These are phyloP conservation scores for Ogataea henricii DNA, from an alignment of 805 yeast species.

Conservation along the genomic window DNA sequence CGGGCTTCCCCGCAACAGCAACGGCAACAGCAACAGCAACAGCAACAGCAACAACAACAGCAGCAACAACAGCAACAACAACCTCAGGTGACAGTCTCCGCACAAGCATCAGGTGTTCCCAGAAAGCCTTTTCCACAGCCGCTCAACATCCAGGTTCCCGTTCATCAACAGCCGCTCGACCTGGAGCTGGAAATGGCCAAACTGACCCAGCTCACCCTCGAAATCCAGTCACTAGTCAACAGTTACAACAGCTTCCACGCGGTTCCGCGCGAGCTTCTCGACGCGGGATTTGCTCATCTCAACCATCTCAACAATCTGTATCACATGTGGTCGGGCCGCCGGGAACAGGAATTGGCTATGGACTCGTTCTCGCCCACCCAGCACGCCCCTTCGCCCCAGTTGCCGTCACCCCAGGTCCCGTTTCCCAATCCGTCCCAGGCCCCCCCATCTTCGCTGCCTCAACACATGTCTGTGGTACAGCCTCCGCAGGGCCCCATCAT, in stretches of 20 bases:
- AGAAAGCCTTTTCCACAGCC: neutral
- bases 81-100: no score
- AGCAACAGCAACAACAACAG: constrained; percentile 3
- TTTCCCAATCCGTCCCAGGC: constrained; percentile 5
- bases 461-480: neutral
- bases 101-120: constrained; percentile 7
- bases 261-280: constrained; percentile 23
- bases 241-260: constrained; percentile 11
- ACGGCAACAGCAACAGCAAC: constrained; percentile 11
- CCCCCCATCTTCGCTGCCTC: no score
- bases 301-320: constrained; percentile 16
- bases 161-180: constrained; percentile 1
- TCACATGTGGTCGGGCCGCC: constrained; percentile 20
- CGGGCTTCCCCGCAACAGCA: neutral
- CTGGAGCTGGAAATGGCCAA: constrained; percentile 19
- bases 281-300: constrained; percentile 21
- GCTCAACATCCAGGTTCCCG: neutral
- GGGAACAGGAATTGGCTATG: constrained; percentile 16
- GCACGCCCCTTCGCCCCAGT: neutral
- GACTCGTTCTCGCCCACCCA: constrained; percentile 10
- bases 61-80: constrained; percentile 2
- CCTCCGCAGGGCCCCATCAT: constrained; percentile 10
- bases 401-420: constrained; percentile 4
- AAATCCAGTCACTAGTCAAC: constrained; percentile 20
- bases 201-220: constrained; percentile 20